Percentiles rank a stretch among this genome's conserved stretches.
Conservation (phyloP, 1,139 yeast species). For the Blastobotrys capitulatus region DNA sequence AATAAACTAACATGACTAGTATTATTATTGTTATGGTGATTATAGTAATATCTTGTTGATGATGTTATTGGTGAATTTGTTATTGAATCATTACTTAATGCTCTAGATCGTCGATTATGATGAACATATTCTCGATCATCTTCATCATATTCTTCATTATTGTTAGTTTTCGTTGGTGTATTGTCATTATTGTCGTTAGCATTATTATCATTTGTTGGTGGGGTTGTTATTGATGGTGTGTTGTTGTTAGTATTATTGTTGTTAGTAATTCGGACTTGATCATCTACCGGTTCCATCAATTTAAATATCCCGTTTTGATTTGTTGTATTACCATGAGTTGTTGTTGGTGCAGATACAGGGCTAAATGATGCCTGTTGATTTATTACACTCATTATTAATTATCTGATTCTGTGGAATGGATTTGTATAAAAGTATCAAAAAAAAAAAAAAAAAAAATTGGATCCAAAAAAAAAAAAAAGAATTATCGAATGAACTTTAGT, state of each 20-base stretch:
- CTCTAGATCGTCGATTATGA: background rate
- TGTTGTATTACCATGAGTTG: background rate
- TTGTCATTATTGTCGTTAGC: background rate
- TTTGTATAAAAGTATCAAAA: background rate
- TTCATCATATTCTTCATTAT: background rate
- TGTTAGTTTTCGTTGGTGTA: background rate
- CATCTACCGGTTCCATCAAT: background rate
- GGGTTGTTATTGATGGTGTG: too few species aligned
- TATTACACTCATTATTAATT: constrained; percentile 1
- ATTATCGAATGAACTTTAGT: background rate
- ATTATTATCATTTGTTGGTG: background rate
- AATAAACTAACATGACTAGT: constrained; percentile 22
- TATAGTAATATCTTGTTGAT: background rate
- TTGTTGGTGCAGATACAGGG: background rate
- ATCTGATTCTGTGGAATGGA: background rate
- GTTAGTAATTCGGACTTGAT: background rate
- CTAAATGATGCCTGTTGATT: background rate
- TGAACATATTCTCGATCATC: background rate
- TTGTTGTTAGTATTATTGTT: too few species aligned
- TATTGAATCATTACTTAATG: background rate
- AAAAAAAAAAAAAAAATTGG: background rate
- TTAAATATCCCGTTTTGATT: background rate
- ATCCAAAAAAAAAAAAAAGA: background rate
- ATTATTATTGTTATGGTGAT: background rate
- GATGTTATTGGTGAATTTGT: background rate